Evolutionary conservation across 2,329 filamentous ascomycete genomes (phyloP).

Genomic region (Mariannaea sp.): DNA sequence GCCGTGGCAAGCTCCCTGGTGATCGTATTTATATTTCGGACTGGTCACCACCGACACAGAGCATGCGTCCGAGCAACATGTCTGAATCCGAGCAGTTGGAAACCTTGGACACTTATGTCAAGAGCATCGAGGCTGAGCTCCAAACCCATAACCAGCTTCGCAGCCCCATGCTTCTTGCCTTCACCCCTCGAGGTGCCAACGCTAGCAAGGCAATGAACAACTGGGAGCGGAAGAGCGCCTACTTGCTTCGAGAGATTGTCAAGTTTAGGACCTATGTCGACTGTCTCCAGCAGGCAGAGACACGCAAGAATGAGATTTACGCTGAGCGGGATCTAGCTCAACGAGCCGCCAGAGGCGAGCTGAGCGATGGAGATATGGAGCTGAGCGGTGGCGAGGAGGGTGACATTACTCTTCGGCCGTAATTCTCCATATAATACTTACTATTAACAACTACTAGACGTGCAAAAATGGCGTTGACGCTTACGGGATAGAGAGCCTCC

Average conservation of each 20-base stretch:
- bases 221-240: conserved; percentile 95
- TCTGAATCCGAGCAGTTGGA: conserved; percentile 81
- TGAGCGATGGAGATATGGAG: conserved; percentile 48
- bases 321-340: conserved; percentile 58
- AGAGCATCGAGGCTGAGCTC: conserved; percentile 83
- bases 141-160: conserved; percentile 87
- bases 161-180: conserved; percentile 85
- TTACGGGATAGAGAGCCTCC: conserved; percentile 10
- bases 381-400: conserved; percentile 42
- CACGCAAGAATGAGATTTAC: conserved; percentile 73
- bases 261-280: conserved; percentile 98
- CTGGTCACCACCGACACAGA: conserved; percentile 88
- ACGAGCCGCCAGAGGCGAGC: conserved; percentile 54
- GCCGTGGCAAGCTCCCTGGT: conserved; percentile 70
- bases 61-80: conserved; percentile 81
- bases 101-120: conserved; percentile 77
- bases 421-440: conserved; percentile 30
- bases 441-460: conserved; percentile 11
- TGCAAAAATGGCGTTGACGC: conserved; percentile 4
- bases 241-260: conserved; percentile 90
- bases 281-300: conserved; percentile 72
- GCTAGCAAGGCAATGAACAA: conserved; percentile 86
- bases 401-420: conserved; percentile 43
- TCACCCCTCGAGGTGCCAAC: conserved; percentile 83
- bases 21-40: conserved; percentile 84